A percentile compares a stretch with the other conserved stretches of the same genome.
Evolutionary conservation across 495 filamentous ascomycete genomes (phyloP).

Genomic region (Margaritispora aquatica): DNA sequence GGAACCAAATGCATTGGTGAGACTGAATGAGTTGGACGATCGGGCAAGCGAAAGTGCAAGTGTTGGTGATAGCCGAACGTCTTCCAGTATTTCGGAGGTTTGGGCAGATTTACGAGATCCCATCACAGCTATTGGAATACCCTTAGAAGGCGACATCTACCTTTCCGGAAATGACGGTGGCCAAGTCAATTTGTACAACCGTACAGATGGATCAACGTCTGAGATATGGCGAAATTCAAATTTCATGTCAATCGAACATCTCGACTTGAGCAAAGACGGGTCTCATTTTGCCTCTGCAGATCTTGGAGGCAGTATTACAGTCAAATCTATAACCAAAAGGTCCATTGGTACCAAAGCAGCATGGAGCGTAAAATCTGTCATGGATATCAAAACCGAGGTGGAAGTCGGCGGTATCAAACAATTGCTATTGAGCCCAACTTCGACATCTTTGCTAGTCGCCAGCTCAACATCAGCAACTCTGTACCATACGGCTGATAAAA

Average conservation of each 20-base stretch:
- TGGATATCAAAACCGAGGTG: background rate
- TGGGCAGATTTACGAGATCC: too few relatives aligned
- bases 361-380: too few relatives aligned
- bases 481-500: background rate
- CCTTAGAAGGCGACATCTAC: background rate
- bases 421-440: background rate
- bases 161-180: background rate
- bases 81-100: too few relatives aligned
- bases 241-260: too few relatives aligned
- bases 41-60: background rate
- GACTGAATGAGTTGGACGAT: background rate
- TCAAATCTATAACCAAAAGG: too few relatives aligned
- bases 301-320: constrained; percentile 3
- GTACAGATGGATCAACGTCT: background rate
- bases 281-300: constrained; percentile 9
- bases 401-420: background rate
- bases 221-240: background rate
- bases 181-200: constrained; percentile 1
- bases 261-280: constrained; percentile 8
- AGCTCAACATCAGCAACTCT: background rate
- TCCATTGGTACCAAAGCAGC: background rate
- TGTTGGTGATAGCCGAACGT: background rate
- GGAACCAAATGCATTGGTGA: constrained; percentile 7
- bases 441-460: background rate
- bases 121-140: constrained; percentile 1